Evolutionary conservation across 768 basidiomycete species (phyloP).

Genomic region (Macrolepiota fuliginosa): DNA sequence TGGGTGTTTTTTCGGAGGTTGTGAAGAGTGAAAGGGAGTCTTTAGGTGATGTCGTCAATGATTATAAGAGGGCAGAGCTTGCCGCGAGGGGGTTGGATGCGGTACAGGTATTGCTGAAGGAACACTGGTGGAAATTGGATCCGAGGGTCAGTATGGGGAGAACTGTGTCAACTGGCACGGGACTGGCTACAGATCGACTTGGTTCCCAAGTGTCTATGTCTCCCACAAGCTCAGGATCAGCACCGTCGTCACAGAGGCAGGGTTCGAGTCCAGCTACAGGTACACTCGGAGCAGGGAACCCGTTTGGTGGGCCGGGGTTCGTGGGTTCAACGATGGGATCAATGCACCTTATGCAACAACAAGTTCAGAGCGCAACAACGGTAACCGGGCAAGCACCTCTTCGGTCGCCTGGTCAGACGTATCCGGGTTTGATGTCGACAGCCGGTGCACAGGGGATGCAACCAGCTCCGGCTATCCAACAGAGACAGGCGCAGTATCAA

Average conservation of each 20-base stretch:
- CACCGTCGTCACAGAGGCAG: neutral
- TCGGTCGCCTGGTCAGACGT: no score
- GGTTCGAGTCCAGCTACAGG: neutral
- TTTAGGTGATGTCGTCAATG: neutral
- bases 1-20: slow-evolving; percentile 7
- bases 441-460: no score
- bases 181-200: neutral
- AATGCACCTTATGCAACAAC: neutral
- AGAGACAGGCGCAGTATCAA: neutral
- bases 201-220: neutral
- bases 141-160: neutral
- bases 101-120: neutral
- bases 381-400: neutral
- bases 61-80: slow-evolving; percentile 7
- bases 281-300: neutral
- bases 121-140: slow-evolving; percentile 14
- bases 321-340: neutral
- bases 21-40: slow-evolving; percentile 3
- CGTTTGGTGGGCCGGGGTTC: neutral
- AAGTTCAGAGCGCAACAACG: neutral
- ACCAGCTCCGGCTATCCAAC: neutral
- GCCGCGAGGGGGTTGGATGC: slow-evolving; percentile 3
- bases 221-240: neutral
- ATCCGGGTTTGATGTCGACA: no score
- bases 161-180: neutral